These are phyloP conservation scores for Epicoccum nigrum DNA, from an alignment of 2,329 filamentous ascomycete species.

Conservation along the genomic window DNA sequence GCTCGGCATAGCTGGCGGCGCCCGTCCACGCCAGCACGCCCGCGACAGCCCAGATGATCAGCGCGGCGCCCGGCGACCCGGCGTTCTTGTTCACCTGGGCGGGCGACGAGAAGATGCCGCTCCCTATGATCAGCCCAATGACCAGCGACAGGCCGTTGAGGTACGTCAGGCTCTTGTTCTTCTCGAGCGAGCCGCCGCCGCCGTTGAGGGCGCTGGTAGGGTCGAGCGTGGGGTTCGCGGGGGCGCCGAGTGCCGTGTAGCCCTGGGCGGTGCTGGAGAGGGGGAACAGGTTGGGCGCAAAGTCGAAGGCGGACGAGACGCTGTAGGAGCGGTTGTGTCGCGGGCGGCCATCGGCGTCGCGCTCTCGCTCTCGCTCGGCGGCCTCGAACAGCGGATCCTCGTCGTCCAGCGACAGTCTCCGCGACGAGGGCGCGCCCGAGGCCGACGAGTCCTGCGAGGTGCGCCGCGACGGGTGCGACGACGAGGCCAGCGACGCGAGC, in stretches of 20 bases:
- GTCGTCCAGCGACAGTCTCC: conserved; percentile 84
- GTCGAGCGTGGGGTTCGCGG: conserved; percentile 64
- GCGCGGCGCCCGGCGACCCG: conserved; percentile 85
- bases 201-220: conserved; percentile 67
- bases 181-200: conserved; percentile 84
- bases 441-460: conserved; percentile 74
- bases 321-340: conserved; percentile 77
- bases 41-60: conserved; percentile 90
- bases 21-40: conserved; percentile 97
- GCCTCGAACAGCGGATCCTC: conserved; percentile 73
- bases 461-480: conserved; percentile 69
- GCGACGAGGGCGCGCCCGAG: conserved; percentile 90
- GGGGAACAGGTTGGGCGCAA: conserved; percentile 90
- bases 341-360: conserved; percentile 43
- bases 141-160: conserved; percentile 91
- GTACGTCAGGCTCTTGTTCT: conserved; percentile 94
- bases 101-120: conserved; percentile 93
- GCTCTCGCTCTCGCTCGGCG: too few relatives aligned
- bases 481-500: conserved; percentile 91
- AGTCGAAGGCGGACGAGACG: conserved; percentile 92
- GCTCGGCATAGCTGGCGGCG: conserved; percentile 90
- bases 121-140: conserved; percentile 91
- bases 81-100: conserved; percentile 91
- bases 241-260: conserved; percentile 85
- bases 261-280: conserved; percentile 77